A percentile compares a stretch with the other conserved stretches of the same genome.
These are phyloP conservation scores for Pyrus betulifolia DNA, from an alignment of 306 rosid genomes.

Conservation along the genomic window DNA sequence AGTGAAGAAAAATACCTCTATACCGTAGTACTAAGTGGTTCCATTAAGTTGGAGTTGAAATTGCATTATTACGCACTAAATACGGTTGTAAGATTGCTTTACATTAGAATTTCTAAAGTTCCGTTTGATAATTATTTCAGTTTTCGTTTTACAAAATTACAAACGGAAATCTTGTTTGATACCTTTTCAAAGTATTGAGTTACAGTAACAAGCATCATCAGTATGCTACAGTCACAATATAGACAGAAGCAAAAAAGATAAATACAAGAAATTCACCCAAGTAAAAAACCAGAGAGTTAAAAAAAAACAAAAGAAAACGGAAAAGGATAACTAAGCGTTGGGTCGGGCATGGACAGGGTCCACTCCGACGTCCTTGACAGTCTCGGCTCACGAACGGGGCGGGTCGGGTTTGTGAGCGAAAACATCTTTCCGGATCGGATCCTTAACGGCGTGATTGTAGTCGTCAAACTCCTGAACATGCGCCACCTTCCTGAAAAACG, in stretches of 20 bases:
- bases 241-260: neutral
- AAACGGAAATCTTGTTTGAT: too few species aligned
- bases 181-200: too few species aligned
- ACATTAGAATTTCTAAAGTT: too few species aligned
- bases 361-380: conserved; percentile 56
- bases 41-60: neutral
- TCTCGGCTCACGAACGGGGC: neutral
- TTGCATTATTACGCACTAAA: neutral
- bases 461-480: conserved; percentile 44
- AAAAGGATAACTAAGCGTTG: neutral
- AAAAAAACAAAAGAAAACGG: neutral
- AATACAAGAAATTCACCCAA: neutral
- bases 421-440: conserved; percentile 30
- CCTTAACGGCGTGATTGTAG: conserved; percentile 29
- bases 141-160: too few species aligned
- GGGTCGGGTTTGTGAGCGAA: conserved; percentile 25
- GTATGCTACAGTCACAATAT: neutral
- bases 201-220: too few species aligned
- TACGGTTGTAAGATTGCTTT: too few species aligned
- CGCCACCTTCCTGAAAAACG: conserved; percentile 71
- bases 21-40: too few species aligned
- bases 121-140: too few species aligned
- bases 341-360: conserved; percentile 22
- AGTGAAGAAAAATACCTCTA: too few species aligned
- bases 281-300: neutral